A percentile compares a stretch with the other conserved stretches of the same genome.
Evolutionary conservation across 305 asterid species (phyloP).

Genomic region (Solanum hybrid): DNA sequence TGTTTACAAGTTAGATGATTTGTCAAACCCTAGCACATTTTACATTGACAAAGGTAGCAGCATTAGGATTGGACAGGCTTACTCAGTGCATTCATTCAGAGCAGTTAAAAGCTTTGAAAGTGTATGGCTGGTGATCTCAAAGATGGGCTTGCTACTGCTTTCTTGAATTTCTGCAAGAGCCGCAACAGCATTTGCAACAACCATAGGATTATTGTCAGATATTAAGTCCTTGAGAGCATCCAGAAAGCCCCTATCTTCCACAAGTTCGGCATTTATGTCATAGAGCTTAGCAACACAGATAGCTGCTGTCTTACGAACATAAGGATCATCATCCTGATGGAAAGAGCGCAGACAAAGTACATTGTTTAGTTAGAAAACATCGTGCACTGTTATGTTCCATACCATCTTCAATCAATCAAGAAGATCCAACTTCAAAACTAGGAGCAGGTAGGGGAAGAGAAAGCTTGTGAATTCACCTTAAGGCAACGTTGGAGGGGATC

Average conservation of each 20-base stretch:
- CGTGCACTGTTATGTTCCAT: not conserved
- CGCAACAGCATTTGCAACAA: constrained; percentile 97
- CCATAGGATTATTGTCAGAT: constrained; percentile 98
- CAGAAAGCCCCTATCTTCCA: constrained; percentile 94
- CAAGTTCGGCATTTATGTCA: constrained; percentile 95
- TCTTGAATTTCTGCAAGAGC: constrained; percentile 98
- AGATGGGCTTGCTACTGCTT: constrained; percentile 69
- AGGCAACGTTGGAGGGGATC: constrained; percentile 97
- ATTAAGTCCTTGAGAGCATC: constrained; percentile 96
- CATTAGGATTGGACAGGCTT: constrained; percentile 26
- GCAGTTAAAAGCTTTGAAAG: constrained; percentile 95
- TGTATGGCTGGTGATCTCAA: constrained; percentile 87
- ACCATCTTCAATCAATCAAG: not conserved
- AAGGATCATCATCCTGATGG: constrained; percentile 91
- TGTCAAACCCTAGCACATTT: not conserved
- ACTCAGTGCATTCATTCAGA: constrained; percentile 96
- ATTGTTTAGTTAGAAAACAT: constrained; percentile 11
- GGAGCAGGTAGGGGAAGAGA: constrained; percentile 7
- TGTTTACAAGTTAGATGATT: not conserved
- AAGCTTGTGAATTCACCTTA: constrained; percentile 42
- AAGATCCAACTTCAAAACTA: not conserved
- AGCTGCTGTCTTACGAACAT: constrained; percentile 99
- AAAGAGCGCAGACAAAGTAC: constrained; percentile 9
- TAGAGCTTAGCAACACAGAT: constrained; percentile 97
- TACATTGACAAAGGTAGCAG: not conserved